Percentiles rank a stretch among this genome's conserved stretches.
Evolutionary conservation across 768 basidiomycete genomes (phyloP).

Genomic region (Macrocybe gigantea): DNA sequence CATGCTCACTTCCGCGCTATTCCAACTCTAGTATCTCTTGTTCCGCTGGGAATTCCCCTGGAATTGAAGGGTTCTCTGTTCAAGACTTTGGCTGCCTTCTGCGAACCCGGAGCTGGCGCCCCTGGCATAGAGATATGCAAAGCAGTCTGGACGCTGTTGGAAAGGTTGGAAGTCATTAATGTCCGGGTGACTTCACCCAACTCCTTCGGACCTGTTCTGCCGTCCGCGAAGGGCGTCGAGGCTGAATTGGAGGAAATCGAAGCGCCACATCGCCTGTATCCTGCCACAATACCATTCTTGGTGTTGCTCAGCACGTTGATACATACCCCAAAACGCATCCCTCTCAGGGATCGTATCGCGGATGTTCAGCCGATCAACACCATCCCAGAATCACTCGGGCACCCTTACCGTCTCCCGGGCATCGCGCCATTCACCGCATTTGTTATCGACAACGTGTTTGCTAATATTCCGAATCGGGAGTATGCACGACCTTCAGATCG

Average conservation of each 20-base stretch:
- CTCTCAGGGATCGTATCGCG: slow-evolving; percentile 50
- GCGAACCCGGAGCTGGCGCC: slow-evolving; percentile 69
- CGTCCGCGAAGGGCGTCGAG: slow-evolving; percentile 72
- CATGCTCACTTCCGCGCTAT: slow-evolving; percentile 80
- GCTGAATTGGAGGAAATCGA: slow-evolving; percentile 88
- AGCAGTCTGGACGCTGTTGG: slow-evolving; percentile 80
- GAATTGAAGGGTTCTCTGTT: slow-evolving; percentile 87
- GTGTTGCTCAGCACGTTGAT: slow-evolving; percentile 77
- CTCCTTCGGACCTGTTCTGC: slow-evolving; percentile 37
- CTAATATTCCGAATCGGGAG: slow-evolving; percentile 68
- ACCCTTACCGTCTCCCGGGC: slow-evolving; percentile 75
- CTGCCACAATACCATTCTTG: slow-evolving; percentile 85
- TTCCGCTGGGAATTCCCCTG: slow-evolving; percentile 79
- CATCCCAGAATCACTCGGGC: slow-evolving; percentile 75
- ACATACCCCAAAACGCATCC: slow-evolving; percentile 72
- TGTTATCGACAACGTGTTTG: slow-evolving; percentile 85
- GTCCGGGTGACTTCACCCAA: slow-evolving; percentile 42
- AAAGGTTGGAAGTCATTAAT: slow-evolving; percentile 78
- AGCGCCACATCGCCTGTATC: slow-evolving; percentile 70
- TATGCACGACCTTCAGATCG: slow-evolving; percentile 71
- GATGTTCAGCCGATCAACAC: slow-evolving; percentile 64
- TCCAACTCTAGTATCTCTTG: slow-evolving; percentile 69
- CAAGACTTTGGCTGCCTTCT: slow-evolving; percentile 77
- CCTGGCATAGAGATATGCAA: slow-evolving; percentile 77
- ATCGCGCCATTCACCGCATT: slow-evolving; percentile 81